Base-by-base conservation (phyloP, 176 grass and related monocot species). In the Hordeum marinum region DNA sequence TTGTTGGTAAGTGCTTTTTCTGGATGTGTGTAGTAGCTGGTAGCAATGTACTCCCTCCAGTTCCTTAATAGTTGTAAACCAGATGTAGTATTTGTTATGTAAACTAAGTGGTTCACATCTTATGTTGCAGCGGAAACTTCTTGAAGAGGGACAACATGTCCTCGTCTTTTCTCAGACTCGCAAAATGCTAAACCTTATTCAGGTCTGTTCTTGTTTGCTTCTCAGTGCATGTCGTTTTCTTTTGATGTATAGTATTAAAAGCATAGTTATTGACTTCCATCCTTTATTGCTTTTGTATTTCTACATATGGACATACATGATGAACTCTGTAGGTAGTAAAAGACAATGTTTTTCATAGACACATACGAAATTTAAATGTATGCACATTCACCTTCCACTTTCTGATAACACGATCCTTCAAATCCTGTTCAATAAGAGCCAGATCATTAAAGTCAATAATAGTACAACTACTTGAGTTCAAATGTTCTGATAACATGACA, bases 161-260 rank as follows among this genome's bases (percentile, higher is more conserved):
- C 81, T 98, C 68, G 88, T 98, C 73, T 98, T 98, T 87, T 95
- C 96, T 0, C 96, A 98, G 58, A 94, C 96, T 41, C 86, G 93
- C 34, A 98, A 98, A 94, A 98, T 98, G 96, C 80, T 98, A 54
- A 91, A 98, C 67, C 81, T 95, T 86, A 92, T 98, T 87, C 96
- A 98, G 91, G 96, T 92, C 45, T 21, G 60, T 86, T 88, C 29
- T 62, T 75, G 8, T 72, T 79, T 72, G 58, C 67, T 35, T 43
- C 9, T 18, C 21, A 46, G 18, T 15, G 24, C 7, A n/a, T 54
- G 52, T 20, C 31, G 41, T 85, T 79, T 26, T 42, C 66, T 84
- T 73, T 12, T 70, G 32, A 66, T 83, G 59, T 82, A 24, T 48
- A 9, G 7, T 36, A 48, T 86, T 21, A 32, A 57, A 14, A 87